Base-by-base conservation (phyloP, 352 stramenopile genomes). In the Phytophthora idaei region DNA sequence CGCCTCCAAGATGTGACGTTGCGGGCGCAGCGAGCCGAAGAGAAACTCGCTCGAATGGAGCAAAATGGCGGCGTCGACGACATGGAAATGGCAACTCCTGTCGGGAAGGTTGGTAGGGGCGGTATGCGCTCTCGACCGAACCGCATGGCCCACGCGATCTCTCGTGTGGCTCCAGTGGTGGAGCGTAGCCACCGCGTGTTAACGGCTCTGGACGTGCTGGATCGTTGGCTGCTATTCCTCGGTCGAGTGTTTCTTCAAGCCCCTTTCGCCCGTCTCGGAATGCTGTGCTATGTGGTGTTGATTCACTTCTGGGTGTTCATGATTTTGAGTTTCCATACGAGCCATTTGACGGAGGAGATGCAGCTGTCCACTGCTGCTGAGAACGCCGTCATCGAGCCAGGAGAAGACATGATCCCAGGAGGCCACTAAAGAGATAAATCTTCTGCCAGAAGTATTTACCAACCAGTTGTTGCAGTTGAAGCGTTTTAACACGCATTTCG, bases 241-340 rank as follows among this genome's bases (percentile, higher is more conserved):
- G 85, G 87, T 0, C 87, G 87, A 25, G 79, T 94, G 56, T 93
- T 95, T 59, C 56, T 94, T 49, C 81, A 81, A 51, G 81, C 81
- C 27, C 87, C 89, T 29, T 76, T 93, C n/a, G 85, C 85, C 39
- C 85, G 89, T 7, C 76, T 96, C 12, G 81, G 62, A 2, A 67
- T 94, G 64, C 44, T 96, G 34, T 83, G 79, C 57, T 96, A 96
- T 77, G 65, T 96, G 17, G 58, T 77, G 61, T 65, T 96, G 61
- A 79, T 96, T 46, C 89, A 96, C 64, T 76, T 91, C 9, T 96
- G 89, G 89, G 83, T 93, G 11, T 94, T 95, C 60, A 66, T 92
- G 37, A 83, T 96, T 49, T 69, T 96, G 61, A 92, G 84, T 61
- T 94, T 95, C 70, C 89, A 96, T 71, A 96, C 89, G 53, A 94